Conservation (phyloP, 495 filamentous ascomycete genomes). For the Chaetomium cochliodes region DNA sequence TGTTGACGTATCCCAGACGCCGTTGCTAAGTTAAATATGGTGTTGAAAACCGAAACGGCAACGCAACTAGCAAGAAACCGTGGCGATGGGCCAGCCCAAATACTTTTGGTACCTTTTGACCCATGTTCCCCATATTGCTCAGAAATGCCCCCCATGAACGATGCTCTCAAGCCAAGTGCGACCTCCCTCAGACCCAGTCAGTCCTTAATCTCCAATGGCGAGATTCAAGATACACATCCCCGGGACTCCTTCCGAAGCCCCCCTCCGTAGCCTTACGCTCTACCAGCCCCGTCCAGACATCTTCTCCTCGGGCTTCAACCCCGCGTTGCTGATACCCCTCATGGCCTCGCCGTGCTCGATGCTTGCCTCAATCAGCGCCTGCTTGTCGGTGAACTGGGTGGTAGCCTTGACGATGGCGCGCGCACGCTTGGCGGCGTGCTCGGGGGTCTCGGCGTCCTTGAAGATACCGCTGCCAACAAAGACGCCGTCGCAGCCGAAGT, state of each 20-base stretch:
- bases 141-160: conserved; percentile 1
- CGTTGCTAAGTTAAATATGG: too few species aligned
- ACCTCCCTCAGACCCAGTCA: neutral
- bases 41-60: too few species aligned
- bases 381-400: conserved; percentile 82
- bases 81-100: too few species aligned
- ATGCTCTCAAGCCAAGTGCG: neutral
- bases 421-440: conserved; percentile 81
- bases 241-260: neutral
- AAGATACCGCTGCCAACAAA: conserved; percentile 98
- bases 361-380: conserved; percentile 82
- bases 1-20: too few species aligned
- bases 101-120: neutral
- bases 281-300: conserved; percentile 89
- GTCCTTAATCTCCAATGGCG: conserved; percentile 15
- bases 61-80: too few species aligned
- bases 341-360: conserved; percentile 89
- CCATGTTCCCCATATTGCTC: neutral
- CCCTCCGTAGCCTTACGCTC: conserved; percentile 2
- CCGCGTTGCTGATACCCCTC: conserved; percentile 83
- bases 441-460: conserved; percentile 63
- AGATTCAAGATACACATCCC: conserved; percentile 12
- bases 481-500: conserved; percentile 94
- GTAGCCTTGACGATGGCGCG: conserved; percentile 93
- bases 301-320: conserved; percentile 72